Evolutionary conservation across 2,329 filamentous ascomycete genomes (phyloP).

Genomic region (Zymoseptoria ardabiliae): DNA sequence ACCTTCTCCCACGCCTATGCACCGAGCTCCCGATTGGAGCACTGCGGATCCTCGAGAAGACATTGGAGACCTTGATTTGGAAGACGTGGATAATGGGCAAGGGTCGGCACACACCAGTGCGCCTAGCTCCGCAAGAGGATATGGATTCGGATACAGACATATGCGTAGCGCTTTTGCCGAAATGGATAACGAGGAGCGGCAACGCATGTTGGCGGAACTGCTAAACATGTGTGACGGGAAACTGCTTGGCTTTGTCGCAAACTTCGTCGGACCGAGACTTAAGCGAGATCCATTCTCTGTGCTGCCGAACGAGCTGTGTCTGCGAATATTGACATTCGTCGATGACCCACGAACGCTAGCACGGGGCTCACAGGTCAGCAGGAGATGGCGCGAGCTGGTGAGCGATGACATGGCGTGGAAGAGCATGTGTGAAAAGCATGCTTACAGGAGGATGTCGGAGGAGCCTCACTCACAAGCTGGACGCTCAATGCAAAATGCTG

Average conservation of each 20-base stretch:
- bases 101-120: constrained; percentile 19
- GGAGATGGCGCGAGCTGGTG: constrained; percentile 84
- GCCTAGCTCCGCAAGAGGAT: constrained; percentile 19
- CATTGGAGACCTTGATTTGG: constrained; percentile 47
- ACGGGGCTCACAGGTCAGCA: constrained; percentile 90
- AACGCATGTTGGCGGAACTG: constrained; percentile 76
- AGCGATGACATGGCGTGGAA: constrained; percentile 99
- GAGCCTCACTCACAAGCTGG: constrained; percentile 23
- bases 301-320: constrained; percentile 84
- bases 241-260: constrained; percentile 89
- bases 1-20: constrained; percentile 57
- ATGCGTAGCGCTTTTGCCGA: constrained; percentile 73
- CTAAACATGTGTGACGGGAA: constrained; percentile 92
- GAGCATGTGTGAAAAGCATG: constrained; percentile 90
- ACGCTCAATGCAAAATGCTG: constrained; percentile 15
- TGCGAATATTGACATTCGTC: constrained; percentile 91
- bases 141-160: constrained; percentile 52
- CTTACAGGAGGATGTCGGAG: constrained; percentile 59
- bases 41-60: constrained; percentile 74
- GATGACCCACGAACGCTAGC: constrained; percentile 93
- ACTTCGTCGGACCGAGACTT: constrained; percentile 86
- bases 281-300: constrained; percentile 95
- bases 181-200: constrained; percentile 67
- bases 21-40: constrained; percentile 65
- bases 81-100: constrained; percentile 18